A percentile compares a stretch with the other conserved stretches of the same genome.
These are phyloP conservation scores for Globisporangium orthogonon DNA, from an alignment of 352 stramenopile genomes.

Conservation along the genomic window DNA sequence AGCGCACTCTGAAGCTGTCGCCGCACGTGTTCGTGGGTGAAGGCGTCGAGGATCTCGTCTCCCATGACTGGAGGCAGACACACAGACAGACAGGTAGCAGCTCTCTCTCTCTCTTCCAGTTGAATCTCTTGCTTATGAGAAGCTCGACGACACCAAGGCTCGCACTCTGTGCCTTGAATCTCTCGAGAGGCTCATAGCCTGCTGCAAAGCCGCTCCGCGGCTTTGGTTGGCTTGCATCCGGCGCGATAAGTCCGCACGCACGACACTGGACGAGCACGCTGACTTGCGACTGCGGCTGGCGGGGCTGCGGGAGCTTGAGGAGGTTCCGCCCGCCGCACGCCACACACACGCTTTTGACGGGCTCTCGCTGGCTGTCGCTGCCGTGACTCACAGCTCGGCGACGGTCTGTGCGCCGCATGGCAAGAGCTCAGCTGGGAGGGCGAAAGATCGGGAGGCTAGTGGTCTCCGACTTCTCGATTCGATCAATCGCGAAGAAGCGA, in stretches of 20 bases:
- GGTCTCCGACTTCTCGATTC: constrained; percentile 1
- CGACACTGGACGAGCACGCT: constrained; percentile 32
- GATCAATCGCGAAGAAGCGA: neutral
- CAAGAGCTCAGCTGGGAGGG: neutral
- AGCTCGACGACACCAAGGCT: too few relatives aligned
- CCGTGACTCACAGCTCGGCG: constrained; percentile 4
- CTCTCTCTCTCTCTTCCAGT: too few relatives aligned
- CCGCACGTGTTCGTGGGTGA: constrained; percentile 28
- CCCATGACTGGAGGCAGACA: constrained; percentile 26
- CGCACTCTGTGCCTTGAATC: constrained; percentile 18
- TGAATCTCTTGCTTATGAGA: too few relatives aligned
- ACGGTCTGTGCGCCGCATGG: constrained; percentile 4
- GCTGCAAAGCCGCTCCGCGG: constrained; percentile 14
- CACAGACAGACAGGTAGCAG: neutral
- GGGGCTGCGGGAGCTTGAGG: constrained; percentile 5
- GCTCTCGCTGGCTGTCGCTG: constrained; percentile 7
- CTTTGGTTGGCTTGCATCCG: constrained; percentile 34
- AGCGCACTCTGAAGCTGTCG: constrained; percentile 34
- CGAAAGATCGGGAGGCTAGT: neutral
- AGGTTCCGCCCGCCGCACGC: constrained; percentile 42
- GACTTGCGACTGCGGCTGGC: neutral
- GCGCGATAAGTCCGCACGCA: constrained; percentile 38
- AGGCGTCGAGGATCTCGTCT: constrained; percentile 40
- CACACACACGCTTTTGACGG: constrained; percentile 39
- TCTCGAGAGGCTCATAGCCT: constrained; percentile 25